phyloP scores from a whole-genome alignment of 768 basidiomycete genomes.

The Tricholoma sp. region DNA sequence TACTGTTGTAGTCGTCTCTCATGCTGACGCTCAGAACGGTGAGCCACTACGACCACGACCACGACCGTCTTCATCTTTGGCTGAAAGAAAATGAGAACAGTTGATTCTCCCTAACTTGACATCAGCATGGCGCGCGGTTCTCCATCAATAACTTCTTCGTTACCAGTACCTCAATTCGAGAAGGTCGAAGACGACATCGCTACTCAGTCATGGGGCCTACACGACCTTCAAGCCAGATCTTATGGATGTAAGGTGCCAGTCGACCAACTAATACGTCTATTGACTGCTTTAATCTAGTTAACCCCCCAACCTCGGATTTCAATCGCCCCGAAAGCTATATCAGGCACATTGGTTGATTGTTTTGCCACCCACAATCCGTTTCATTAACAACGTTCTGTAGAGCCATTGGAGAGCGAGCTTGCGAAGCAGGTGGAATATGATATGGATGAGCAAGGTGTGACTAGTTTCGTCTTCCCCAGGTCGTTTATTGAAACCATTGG shows the following conservation, averaged over 20 bases:
- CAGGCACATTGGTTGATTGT: slow-evolving; percentile 73
- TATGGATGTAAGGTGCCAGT: slow-evolving; percentile 64
- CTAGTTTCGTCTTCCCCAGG: background rate
- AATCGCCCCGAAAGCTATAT: slow-evolving; percentile 81
- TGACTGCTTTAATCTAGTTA: slow-evolving; percentile 7
- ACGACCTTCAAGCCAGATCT: slow-evolving; percentile 55
- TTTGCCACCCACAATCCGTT: background rate
- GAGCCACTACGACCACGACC: too few species aligned
- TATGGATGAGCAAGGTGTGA: slow-evolving; percentile 95
- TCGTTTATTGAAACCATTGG: background rate
- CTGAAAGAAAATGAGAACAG: too few species aligned
- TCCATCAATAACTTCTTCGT: slow-evolving; percentile 13
- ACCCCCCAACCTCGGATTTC: slow-evolving; percentile 46
- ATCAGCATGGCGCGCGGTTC: slow-evolving; percentile 14
- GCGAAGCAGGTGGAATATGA: slow-evolving; percentile 96
- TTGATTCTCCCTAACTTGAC: background rate
- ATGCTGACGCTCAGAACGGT: too few species aligned
- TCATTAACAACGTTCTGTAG: slow-evolving; percentile 33
- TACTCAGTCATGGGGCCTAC: slow-evolving; percentile 56
- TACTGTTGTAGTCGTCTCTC: too few species aligned
- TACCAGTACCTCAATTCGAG: slow-evolving; percentile 67
- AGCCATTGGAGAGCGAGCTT: slow-evolving; percentile 90
- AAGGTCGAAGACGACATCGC: slow-evolving; percentile 61
- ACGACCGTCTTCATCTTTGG: too few species aligned
- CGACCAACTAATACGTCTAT: background rate